Evolutionary conservation across 352 stramenopile genomes (phyloP), one percentile per base, ranked within the genome.

Genomic region (Phytophthora citrophthora): DNA sequence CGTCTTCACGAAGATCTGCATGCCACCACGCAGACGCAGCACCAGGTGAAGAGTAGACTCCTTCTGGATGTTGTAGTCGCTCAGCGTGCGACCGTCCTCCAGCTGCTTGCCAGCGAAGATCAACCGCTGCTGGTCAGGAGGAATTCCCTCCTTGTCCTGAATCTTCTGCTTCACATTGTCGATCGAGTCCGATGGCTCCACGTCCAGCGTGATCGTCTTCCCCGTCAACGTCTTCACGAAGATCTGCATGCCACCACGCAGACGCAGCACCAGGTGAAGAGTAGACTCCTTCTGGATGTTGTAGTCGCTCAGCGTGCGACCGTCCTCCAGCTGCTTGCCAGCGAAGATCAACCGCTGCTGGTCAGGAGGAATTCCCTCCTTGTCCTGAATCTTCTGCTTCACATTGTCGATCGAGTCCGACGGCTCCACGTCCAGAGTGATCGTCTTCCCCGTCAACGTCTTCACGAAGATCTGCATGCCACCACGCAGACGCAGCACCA

Each of bases 41-140:
- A 99, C 98, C 56, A 99, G 84, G 83, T 99, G 96, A 5, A 99
- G 83, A 10, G 97, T 99, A 34, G 91, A 94, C 86, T 99, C 97
- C 81, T 99, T 97, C 85, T 97, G 91, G 79, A 97, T 97, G 85
- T 97, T 97, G 89, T 97, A 97, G 82, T 97, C 91, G 20, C 20
- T 20, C 20, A 20, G 20, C 20, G 20, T 20, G 20, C 20, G 20
- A 20, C 20, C 20, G 20, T 20, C 20, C 20, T 20, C 20, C 0
- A 20, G 20, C 20, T 20, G 20, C 20, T 20, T 20, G 20, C 20
- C 20, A 2, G 20, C 20, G 20, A 20, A 20, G 20, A 20, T 20
- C 20, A 20, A 20, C 20, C 20, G 20, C 20, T 20, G 20, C 20
- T 20, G 20, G 20, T 20, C 20, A 20, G 20, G 20, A 2, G 20